Conservation (phyloP, 441 rosid genomes). For the Arabidopsis hybrid region DNA sequence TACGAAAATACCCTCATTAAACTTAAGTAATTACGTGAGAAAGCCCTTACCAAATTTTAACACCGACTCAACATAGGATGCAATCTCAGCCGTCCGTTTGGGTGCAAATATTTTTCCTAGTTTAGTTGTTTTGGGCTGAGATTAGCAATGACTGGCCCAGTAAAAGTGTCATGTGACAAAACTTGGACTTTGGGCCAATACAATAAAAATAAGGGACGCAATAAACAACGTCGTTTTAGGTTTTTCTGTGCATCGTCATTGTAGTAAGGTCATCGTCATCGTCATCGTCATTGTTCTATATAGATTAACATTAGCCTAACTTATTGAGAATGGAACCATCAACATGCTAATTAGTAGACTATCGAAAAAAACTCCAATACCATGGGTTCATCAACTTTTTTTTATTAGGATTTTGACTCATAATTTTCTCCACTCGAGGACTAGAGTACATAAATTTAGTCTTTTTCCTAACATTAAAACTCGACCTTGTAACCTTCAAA, state of each 20-base stretch:
- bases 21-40: not conserved
- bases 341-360: no score
- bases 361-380: no score
- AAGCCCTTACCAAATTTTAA: no score
- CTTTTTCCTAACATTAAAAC: no score
- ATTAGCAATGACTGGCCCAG: not conserved
- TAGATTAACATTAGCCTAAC: not conserved
- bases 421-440: no score
- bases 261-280: no score
- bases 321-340: not conserved
- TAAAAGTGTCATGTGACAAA: not conserved
- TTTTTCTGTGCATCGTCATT: no score
- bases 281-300: no score
- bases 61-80: not conserved
- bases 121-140: conserved; percentile 6
- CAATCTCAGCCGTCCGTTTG: not conserved
- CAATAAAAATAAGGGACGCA: not conserved
- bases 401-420: no score
- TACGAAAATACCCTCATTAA: not conserved
- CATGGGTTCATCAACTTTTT: no score
- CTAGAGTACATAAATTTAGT: no score
- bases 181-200: not conserved
- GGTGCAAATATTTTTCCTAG: not conserved
- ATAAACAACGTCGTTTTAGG: not conserved
- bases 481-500: no score